Conservation (phyloP, 2,329 filamentous ascomycete species). For the Elsinoe arachidis region DNA sequence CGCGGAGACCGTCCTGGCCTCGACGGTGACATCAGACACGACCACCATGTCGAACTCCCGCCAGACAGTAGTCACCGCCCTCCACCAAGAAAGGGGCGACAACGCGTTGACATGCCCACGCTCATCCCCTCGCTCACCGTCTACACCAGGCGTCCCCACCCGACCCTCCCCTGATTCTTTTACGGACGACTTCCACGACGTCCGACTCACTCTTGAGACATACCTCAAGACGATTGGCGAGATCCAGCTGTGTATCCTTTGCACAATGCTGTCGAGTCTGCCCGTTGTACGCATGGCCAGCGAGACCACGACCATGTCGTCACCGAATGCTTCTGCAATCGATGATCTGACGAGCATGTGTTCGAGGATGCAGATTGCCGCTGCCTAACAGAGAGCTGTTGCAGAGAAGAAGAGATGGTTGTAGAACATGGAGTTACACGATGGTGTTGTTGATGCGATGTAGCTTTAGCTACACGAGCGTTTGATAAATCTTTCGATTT, state of each 20-base stretch:
- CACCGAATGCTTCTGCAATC: background rate
- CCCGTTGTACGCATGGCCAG: background rate
- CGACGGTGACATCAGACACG: no score
- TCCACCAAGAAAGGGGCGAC: background rate
- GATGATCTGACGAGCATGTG: slow-evolving; percentile 5
- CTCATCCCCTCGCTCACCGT: background rate
- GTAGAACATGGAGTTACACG: background rate
- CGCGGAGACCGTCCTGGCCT: no score
- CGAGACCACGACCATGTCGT: background rate
- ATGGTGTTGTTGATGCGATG: background rate
- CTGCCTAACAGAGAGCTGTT: background rate
- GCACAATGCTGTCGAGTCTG: background rate
- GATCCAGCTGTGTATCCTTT: slow-evolving; percentile 1
- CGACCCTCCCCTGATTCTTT: background rate
- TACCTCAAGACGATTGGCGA: background rate
- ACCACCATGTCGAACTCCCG: no score
- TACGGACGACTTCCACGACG: background rate
- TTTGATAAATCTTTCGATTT: background rate
- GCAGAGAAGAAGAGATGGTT: background rate
- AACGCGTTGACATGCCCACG: background rate
- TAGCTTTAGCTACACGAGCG: background rate
- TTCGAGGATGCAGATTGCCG: background rate
- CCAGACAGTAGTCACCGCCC: background rate
- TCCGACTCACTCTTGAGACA: background rate
- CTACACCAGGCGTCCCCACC: background rate